A percentile compares a stretch with the other conserved stretches of the same genome.
These are phyloP conservation scores for Starmerella davenportii DNA, from an alignment of 805 yeast genomes.

Conservation along the genomic window DNA sequence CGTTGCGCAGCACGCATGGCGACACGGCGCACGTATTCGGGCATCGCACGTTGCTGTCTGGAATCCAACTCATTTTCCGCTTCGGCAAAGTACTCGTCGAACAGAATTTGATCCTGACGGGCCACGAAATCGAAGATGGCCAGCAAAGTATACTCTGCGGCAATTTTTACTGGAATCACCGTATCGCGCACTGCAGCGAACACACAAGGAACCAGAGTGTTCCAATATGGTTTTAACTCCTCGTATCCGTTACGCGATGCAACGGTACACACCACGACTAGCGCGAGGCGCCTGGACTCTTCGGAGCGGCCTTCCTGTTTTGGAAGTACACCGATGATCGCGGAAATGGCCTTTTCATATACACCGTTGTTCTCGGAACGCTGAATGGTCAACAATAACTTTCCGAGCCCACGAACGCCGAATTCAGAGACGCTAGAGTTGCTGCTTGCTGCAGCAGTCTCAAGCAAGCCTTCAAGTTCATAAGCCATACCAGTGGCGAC, in stretches of 20 bases:
- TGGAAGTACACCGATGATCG: slow-evolving; percentile 34
- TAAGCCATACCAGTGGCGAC: slow-evolving; percentile 15
- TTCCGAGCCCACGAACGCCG: slow-evolving; percentile 66
- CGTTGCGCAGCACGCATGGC: slow-evolving; percentile 71
- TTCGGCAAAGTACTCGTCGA: slow-evolving; percentile 43
- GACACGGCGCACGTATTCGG: slow-evolving; percentile 80
- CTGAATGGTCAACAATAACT: slow-evolving; percentile 34
- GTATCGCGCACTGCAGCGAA: slow-evolving; percentile 72
- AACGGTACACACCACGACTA: slow-evolving; percentile 53
- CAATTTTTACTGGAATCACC: slow-evolving; percentile 79
- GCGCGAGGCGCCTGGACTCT: slow-evolving; percentile 63
- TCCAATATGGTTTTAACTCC: slow-evolving; percentile 36
- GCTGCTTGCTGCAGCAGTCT: slow-evolving; percentile 1
- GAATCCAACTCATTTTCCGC: slow-evolving; percentile 20
- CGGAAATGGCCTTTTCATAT: slow-evolving; percentile 23
- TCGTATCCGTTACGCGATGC: slow-evolving; percentile 44
- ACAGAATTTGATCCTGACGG: slow-evolving; percentile 29
- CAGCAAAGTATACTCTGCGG: slow-evolving; percentile 80
- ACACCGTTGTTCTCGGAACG: slow-evolving; percentile 18
- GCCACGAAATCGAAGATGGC: slow-evolving; percentile 58
- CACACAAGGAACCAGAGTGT: slow-evolving; percentile 47
- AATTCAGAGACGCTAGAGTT: slow-evolving; percentile 38
- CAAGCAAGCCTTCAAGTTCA: slow-evolving; percentile 5
- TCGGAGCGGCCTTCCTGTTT: slow-evolving; percentile 42
- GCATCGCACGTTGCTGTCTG: slow-evolving; percentile 41